Evolutionary conservation across 2,329 filamentous ascomycete genomes (phyloP).

Genomic region (Hymenoscyphus occultus): DNA sequence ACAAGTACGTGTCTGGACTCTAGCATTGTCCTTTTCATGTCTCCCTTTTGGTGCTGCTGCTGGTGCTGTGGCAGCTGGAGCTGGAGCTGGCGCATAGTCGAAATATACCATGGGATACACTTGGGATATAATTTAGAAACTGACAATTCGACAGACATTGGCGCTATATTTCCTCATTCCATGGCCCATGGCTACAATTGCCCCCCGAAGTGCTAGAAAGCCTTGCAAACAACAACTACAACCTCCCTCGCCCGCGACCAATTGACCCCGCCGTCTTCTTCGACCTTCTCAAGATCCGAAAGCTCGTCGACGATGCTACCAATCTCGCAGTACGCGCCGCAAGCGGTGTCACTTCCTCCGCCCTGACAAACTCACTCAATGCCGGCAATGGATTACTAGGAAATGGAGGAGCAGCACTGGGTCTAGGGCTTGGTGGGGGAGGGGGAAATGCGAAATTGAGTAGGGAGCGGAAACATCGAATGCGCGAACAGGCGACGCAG

Average conservation of each 20-base stretch:
- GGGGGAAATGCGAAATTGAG: slow-evolving; percentile 66
- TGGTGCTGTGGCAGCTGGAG: not conserved
- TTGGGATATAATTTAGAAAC: not conserved
- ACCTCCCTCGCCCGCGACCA: slow-evolving; percentile 69
- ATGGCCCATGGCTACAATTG: slow-evolving; percentile 79
- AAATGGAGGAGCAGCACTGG: slow-evolving; percentile 49
- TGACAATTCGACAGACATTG: slow-evolving; percentile 60
- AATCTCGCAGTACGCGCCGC: slow-evolving; percentile 74
- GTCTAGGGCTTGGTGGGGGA: slow-evolving; percentile 54
- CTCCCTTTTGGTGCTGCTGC: not conserved
- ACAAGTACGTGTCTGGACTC: slow-evolving; percentile 56
- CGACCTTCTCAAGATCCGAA: slow-evolving; percentile 78
- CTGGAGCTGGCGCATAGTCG: not conserved
- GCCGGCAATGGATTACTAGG: slow-evolving; percentile 49
- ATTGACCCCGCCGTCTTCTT: slow-evolving; percentile 80
- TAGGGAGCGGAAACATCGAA: slow-evolving; percentile 71
- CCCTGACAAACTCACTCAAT: slow-evolving; percentile 55
- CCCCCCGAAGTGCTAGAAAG: slow-evolving; percentile 76
- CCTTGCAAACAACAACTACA: slow-evolving; percentile 76
- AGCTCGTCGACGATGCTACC: slow-evolving; percentile 76
- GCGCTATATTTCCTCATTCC: slow-evolving; percentile 80
- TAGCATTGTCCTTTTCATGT: not conserved
- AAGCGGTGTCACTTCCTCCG: slow-evolving; percentile 66
- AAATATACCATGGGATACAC: not conserved
- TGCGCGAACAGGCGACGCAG: slow-evolving; percentile 76